These are phyloP conservation scores for Hippophae rhamnoides DNA, from an alignment of 306 rosid genomes.

Conservation along the genomic window DNA sequence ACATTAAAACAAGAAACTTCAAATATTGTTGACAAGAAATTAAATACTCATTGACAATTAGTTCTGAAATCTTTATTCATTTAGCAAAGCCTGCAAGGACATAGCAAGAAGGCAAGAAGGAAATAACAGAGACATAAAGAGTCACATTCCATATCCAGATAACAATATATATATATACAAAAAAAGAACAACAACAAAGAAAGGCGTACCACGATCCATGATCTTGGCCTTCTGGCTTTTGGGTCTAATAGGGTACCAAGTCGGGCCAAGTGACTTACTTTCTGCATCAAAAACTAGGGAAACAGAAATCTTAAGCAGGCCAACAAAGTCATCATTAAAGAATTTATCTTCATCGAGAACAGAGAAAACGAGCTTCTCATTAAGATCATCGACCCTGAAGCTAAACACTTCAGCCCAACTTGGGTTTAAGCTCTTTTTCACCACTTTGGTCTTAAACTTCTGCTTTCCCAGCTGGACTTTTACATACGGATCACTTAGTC, in stretches of 20 bases:
- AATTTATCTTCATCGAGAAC: conserved; percentile 79
- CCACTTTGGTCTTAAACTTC: conserved; percentile 57
- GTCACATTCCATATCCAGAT: neutral
- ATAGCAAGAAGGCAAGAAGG: too few relatives aligned
- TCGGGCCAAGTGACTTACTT: conserved; percentile 49
- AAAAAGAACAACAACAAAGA: neutral
- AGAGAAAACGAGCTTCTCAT: conserved; percentile 46
- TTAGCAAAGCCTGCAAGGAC: too few relatives aligned
- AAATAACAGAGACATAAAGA: too few relatives aligned
- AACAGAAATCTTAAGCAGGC: conserved; percentile 50
- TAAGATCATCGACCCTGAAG: conserved; percentile 71
- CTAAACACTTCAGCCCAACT: conserved; percentile 75
- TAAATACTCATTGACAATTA: too few relatives aligned
- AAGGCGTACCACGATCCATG: conserved; percentile 64
- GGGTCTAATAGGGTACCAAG: conserved; percentile 72
- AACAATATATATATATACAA: neutral
- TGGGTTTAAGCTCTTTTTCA: conserved; percentile 65
- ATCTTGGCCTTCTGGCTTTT: conserved; percentile 55
- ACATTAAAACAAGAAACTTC: too few relatives aligned
- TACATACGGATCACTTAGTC: conserved; percentile 65
- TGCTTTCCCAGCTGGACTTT: conserved; percentile 73
- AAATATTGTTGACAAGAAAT: too few relatives aligned
- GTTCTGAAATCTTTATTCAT: too few relatives aligned
- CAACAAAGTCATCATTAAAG: conserved; percentile 71
- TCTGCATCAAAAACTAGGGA: conserved; percentile 57